Conservation (phyloP, 331 rosid species). For the Malus hybrid region DNA sequence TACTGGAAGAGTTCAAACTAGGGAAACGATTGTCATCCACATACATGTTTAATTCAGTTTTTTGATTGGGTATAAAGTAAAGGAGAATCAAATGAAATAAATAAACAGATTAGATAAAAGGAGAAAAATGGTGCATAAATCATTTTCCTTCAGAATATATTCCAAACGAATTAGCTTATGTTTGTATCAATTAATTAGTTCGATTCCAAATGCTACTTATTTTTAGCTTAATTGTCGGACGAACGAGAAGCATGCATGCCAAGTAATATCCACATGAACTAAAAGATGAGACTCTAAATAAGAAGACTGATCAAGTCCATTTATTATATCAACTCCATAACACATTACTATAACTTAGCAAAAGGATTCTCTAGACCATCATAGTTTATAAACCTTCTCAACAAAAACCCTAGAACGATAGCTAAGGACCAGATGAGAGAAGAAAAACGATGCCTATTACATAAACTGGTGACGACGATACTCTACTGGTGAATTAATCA, state of each 20-base stretch:
- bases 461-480: conserved; percentile 1
- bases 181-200: neutral
- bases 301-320: neutral
- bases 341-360: neutral
- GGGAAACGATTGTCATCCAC: neutral
- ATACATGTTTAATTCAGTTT: no score
- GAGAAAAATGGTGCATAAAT: neutral
- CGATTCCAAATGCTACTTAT: neutral
- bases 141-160: neutral
- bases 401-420: neutral
- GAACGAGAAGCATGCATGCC: neutral
- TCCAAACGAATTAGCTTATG: neutral
- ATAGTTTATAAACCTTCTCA: neutral
- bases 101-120: no score
- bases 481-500: neutral
- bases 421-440: neutral
- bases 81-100: neutral
- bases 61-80: no score
- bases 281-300: neutral
- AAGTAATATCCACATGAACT: neutral
- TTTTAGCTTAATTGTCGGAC: neutral
- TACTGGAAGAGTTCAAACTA: neutral
- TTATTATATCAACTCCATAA: conserved; percentile 2
- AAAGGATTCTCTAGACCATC: neutral
- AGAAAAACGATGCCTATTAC: conserved; percentile 2